Conservation (phyloP, 2,329 filamentous ascomycete species). For the Curvularia verruculosa region DNA sequence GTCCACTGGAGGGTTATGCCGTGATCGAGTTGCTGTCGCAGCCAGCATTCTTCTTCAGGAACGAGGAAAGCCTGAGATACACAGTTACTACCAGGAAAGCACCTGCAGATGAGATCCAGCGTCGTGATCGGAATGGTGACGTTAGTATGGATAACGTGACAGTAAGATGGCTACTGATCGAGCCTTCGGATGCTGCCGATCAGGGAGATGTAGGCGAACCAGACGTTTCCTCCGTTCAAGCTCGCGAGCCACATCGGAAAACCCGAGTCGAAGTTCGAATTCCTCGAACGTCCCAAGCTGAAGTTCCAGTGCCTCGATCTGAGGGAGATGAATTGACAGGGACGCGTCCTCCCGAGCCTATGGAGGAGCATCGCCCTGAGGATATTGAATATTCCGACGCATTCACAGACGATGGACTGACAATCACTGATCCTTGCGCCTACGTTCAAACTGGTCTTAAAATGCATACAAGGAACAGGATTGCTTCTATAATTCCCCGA, state of each 20-base stretch:
- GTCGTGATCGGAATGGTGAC: constrained; percentile 7
- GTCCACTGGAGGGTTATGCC: constrained; percentile 26
- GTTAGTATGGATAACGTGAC: background rate
- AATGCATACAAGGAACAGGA: background rate
- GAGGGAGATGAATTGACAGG: background rate
- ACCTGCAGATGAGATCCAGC: background rate
- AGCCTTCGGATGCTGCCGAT: background rate
- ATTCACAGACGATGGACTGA: constrained; percentile 3
- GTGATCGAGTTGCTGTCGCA: constrained; percentile 30
- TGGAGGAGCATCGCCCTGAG: background rate
- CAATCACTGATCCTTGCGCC: background rate
- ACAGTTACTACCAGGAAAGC: background rate
- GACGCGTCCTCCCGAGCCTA: no score
- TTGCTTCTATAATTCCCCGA: constrained; percentile 9
- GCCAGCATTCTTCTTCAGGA: constrained; percentile 30
- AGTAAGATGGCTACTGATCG: background rate
- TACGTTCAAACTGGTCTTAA: constrained; percentile 4
- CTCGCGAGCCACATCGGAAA: no score
- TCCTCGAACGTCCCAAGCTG: no score
- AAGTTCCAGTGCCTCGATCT: background rate
- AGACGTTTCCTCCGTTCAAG: no score
- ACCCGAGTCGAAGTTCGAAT: no score
- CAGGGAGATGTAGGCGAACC: background rate
- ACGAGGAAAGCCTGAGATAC: constrained; percentile 8
- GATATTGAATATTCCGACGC: constrained; percentile 8